These are phyloP conservation scores for Erythrophleum fordii DNA, from an alignment of 306 rosid species.

Conservation along the genomic window DNA sequence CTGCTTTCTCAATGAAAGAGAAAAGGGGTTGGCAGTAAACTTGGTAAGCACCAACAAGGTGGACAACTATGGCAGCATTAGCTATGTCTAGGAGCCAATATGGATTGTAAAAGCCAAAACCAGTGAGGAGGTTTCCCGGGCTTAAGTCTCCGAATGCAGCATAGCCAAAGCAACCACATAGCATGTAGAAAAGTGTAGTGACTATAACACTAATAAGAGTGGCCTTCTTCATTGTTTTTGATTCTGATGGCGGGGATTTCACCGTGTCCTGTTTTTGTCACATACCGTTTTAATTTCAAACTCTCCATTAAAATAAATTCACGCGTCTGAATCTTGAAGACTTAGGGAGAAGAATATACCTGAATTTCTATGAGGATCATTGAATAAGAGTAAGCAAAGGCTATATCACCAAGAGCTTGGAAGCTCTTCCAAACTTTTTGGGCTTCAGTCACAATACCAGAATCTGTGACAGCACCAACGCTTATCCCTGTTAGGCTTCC, in stretches of 20 bases:
- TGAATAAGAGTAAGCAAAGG: slow-evolving; percentile 59
- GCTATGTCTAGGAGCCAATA: slow-evolving; percentile 56
- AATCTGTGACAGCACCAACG: slow-evolving; percentile 34
- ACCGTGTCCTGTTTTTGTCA: slow-evolving; percentile 48
- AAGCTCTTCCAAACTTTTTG: slow-evolving; percentile 52
- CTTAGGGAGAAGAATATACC: slow-evolving; percentile 32
- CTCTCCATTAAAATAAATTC: not conserved
- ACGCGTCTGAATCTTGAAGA: not conserved
- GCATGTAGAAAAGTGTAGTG: slow-evolving; percentile 48
- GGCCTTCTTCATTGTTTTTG: slow-evolving; percentile 47
- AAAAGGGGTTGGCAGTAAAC: slow-evolving; percentile 52
- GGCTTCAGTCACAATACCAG: slow-evolving; percentile 1
- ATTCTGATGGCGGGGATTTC: slow-evolving; percentile 50
- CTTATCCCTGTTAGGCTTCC: slow-evolving; percentile 53
- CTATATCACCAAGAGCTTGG: slow-evolving; percentile 58
- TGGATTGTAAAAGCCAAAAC: slow-evolving; percentile 51
- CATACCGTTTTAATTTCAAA: not conserved
- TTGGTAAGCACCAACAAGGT: slow-evolving; percentile 57
- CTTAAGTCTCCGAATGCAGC: slow-evolving; percentile 52
- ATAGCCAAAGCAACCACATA: slow-evolving; percentile 51
- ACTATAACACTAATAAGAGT: slow-evolving; percentile 32
- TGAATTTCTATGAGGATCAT: slow-evolving; percentile 57
- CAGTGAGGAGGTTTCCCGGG: slow-evolving; percentile 53
- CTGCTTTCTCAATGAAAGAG: slow-evolving; percentile 31
- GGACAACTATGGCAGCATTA: slow-evolving; percentile 48